Evolutionary conservation across 2,329 filamentous ascomycete species (phyloP).

Genomic region (Colletotrichum trifolii): DNA sequence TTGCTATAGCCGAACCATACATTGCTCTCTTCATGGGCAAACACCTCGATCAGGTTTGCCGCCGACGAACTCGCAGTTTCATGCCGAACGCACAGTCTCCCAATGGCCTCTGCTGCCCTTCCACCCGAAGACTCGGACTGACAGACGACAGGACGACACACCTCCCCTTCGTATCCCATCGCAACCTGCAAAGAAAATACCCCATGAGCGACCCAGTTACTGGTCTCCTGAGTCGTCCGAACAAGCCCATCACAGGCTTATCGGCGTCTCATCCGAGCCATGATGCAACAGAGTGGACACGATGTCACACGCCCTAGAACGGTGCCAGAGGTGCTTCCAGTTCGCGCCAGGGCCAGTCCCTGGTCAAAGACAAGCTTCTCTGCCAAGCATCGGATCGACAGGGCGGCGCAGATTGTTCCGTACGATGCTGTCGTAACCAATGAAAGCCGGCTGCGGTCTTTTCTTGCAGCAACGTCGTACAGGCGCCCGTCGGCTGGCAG

Average conservation of each 20-base stretch:
- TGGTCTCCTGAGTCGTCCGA: constrained; percentile 22
- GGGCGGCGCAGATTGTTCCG: constrained; percentile 15
- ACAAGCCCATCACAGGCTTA: constrained; percentile 8
- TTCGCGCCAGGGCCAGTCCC: not conserved
- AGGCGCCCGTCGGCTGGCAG: not conserved
- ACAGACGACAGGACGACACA: too few species aligned
- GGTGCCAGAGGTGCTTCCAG: too few species aligned
- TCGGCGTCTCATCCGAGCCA: constrained; percentile 31
- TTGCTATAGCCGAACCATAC: constrained; percentile 15
- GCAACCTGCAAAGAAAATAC: not conserved
- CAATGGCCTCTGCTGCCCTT: too few species aligned
- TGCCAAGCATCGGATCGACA: constrained; percentile 31
- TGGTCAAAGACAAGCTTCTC: constrained; percentile 35
- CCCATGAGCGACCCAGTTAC: not conserved
- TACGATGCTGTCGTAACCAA: constrained; percentile 4
- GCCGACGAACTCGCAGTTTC: too few species aligned
- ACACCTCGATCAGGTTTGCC: not conserved
- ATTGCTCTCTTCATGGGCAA: not conserved
- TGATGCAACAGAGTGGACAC: constrained; percentile 16
- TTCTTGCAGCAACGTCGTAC: too few species aligned
- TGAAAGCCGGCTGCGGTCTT: not conserved
- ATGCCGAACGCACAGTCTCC: too few species aligned
- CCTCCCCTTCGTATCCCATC: too few species aligned
- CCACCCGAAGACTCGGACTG: too few species aligned
- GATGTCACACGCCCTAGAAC: too few species aligned